phyloP scores from a whole-genome alignment of 2,329 filamentous ascomycete genomes.

The Fusarium setosum region DNA sequence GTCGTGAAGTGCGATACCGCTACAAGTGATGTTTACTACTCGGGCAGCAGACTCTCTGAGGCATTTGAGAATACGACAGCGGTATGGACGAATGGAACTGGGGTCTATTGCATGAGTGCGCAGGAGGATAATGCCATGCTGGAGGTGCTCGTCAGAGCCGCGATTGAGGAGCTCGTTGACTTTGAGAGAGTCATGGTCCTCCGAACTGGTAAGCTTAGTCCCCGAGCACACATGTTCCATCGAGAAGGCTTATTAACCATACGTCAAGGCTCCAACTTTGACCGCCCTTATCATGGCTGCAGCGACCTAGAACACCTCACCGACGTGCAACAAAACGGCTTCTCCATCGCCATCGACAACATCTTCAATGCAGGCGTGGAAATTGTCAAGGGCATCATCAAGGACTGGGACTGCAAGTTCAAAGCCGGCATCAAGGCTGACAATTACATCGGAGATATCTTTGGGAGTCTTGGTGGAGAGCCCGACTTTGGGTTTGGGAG shows the following conservation, averaged over 20 bases:
- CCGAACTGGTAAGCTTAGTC: constrained; percentile 62
- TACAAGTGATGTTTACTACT: constrained; percentile 80
- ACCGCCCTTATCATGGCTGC: constrained; percentile 71
- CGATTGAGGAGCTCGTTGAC: constrained; percentile 68
- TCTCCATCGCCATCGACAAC: constrained; percentile 71
- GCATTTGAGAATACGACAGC: constrained; percentile 74
- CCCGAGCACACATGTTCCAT: too few relatives aligned
- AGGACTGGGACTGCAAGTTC: constrained; percentile 70
- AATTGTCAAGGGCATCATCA: constrained; percentile 72
- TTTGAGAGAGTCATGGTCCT: constrained; percentile 76
- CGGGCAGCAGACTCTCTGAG: constrained; percentile 68
- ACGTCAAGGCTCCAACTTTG: constrained; percentile 71
- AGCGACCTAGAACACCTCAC: constrained; percentile 70
- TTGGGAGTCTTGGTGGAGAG: constrained; percentile 72
- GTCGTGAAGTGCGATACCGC: constrained; percentile 75
- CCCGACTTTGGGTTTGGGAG: constrained; percentile 74
- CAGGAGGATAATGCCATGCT: constrained; percentile 80
- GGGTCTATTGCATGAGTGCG: constrained; percentile 75
- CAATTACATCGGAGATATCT: constrained; percentile 79
- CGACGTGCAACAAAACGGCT: constrained; percentile 71
- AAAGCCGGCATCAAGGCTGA: constrained; percentile 64
- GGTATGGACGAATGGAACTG: constrained; percentile 75
- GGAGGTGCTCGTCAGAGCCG: constrained; percentile 71
- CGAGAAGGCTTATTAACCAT: background rate
- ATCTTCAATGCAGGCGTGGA: constrained; percentile 74